Percentiles rank a stretch among this genome's conserved stretches.
Conservation (phyloP, 805 yeast genomes). For the Candida tammaniensis region DNA sequence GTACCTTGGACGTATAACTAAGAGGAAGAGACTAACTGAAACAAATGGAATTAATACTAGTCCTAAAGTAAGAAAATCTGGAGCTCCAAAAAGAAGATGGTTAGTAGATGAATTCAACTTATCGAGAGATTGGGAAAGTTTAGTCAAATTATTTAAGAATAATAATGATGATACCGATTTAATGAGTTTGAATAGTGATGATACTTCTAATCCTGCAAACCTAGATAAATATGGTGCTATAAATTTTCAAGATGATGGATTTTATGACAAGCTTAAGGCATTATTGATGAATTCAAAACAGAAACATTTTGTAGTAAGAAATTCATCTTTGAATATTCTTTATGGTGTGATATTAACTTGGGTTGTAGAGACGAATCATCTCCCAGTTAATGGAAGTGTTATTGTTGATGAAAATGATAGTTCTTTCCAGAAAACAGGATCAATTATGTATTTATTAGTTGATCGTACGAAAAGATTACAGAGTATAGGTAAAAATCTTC, state of each 20-base stretch:
- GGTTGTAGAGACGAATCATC: slow-evolving; percentile 33
- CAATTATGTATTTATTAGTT: slow-evolving; percentile 47
- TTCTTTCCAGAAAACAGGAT: slow-evolving; percentile 29
- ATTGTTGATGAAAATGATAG: slow-evolving; percentile 9
- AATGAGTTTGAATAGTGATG: slow-evolving; percentile 14
- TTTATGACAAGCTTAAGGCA: slow-evolving; percentile 27
- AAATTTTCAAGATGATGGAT: slow-evolving; percentile 25
- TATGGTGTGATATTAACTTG: slow-evolving; percentile 57
- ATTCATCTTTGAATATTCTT: slow-evolving; percentile 51
- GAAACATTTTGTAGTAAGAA: slow-evolving; percentile 54
- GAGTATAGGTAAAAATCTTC: slow-evolving; percentile 53
- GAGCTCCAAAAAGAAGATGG: slow-evolving; percentile 45
- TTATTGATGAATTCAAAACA: slow-evolving; percentile 32
- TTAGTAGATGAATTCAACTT: slow-evolving; percentile 54
- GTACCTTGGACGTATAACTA: slow-evolving; percentile 20
- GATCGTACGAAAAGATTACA: slow-evolving; percentile 53
- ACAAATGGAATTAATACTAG: slow-evolving; percentile 6
- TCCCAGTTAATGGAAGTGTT: slow-evolving; percentile 8
- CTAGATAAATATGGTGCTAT: slow-evolving; percentile 12
- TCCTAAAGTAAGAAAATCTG: slow-evolving; percentile 9
- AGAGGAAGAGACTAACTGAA: slow-evolving; percentile 18
- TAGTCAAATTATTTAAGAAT: slow-evolving; percentile 42
- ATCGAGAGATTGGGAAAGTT: slow-evolving; percentile 49
- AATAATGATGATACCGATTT: slow-evolving; percentile 24
- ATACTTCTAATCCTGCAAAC: slow-evolving; percentile 4